Base-by-base conservation (phyloP, 768 basidiomycete genomes). In the Suillus sp. region DNA sequence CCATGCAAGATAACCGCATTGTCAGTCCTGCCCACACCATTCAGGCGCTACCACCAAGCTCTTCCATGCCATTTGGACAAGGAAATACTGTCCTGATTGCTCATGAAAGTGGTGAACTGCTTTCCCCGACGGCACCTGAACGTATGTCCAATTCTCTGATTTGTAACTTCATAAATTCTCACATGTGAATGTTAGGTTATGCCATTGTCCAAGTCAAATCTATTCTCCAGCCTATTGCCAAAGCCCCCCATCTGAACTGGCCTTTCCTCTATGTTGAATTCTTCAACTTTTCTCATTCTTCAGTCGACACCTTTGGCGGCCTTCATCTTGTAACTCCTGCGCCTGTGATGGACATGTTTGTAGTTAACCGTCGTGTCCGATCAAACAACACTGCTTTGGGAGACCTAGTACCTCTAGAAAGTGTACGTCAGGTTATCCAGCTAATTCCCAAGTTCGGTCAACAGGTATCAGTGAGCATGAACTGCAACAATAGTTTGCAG, bases 1-100 rank as follows among this genome's bases (percentile, higher is more conserved):
- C n/a, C n/a, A n/a, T n/a, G n/a, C n/a, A n/a, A n/a, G n/a, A n/a
- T n/a, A n/a, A n/a, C n/a, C n/a, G n/a, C n/a, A n/a, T n/a, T n/a
- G n/a, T 67, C 16, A 10, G 9, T 7, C 63, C 67, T 13, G 32
- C 61, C 30, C 60, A 61, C 14, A 68, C 66, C 1, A 7, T 68
- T 16, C 66, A 67, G 50, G 67, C 64, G 2, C 10, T 5, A 40
- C 48, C 67, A 0, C 67, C 58, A 1, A 43, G 50, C n/a, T 3
- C 10, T 1, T 11, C 54, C 8, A 38, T 66, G 14, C 56, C 59
- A 7, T 66, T 60, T 22, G 55, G 62, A 5, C n/a, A 11, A 27
- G 61, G 47, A 11, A 57, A 67, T n/a, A 67, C 35, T 0, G 48
- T 66, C 16, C 42, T 66, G 1, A 22, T 67, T 16, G 1, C 16